A percentile compares a stretch with the other conserved stretches of the same genome.
These are phyloP conservation scores for Colletotrichum lini DNA, from an alignment of 2,329 filamentous ascomycete genomes.

Conservation along the genomic window DNA sequence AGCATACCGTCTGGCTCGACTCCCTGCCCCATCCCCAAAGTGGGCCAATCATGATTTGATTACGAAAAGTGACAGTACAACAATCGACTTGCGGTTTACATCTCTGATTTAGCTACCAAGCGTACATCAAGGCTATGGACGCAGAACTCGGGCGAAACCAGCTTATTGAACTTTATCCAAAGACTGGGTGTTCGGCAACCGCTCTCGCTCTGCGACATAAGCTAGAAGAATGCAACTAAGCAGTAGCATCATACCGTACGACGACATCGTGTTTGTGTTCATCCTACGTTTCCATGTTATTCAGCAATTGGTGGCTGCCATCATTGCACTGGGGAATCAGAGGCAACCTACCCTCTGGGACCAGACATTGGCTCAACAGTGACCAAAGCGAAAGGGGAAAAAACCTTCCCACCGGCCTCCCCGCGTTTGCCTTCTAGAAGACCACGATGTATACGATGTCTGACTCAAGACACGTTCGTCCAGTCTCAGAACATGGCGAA, in stretches of 20 bases:
- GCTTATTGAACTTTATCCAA: no score
- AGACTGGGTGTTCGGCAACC: background rate
- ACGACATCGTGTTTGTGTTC: no score
- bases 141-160: background rate
- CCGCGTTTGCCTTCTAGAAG: constrained; percentile 8
- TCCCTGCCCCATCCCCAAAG: background rate
- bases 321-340: no score
- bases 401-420: background rate
- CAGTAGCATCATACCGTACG: no score
- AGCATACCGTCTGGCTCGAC: background rate
- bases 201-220: background rate
- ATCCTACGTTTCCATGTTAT: background rate
- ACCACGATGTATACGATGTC: background rate
- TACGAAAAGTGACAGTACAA: background rate
- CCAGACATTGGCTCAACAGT: background rate
- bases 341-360: no score
- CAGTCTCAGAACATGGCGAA: constrained; percentile 18
- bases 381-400: background rate
- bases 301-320: background rate
- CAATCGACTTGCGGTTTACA: background rate
- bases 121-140: background rate
- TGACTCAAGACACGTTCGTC: constrained; percentile 33
- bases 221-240: no score
- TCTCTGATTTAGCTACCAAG: background rate
- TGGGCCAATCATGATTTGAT: background rate